Percentiles rank a stretch among this genome's conserved stretches.
phyloP scores from a whole-genome alignment of 768 basidiomycete species.

The Mrakia hoshinonis region DNA sequence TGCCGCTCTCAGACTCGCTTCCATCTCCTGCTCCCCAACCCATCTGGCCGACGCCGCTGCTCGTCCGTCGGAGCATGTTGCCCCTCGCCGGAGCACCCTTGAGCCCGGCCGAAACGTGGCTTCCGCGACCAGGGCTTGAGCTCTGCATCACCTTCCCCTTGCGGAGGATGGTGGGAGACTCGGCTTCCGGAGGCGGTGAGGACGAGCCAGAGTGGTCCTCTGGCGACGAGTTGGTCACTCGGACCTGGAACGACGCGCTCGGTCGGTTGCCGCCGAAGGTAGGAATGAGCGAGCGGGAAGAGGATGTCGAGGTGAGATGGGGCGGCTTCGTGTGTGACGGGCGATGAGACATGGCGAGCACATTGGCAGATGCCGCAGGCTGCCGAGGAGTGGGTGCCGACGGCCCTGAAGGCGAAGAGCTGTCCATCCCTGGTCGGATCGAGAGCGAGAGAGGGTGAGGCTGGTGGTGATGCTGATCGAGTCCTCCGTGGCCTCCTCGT shows the following conservation, averaged over 20 bases:
- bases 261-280: constrained; percentile 2
- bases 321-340: constrained; percentile 23
- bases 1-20: constrained; percentile 19
- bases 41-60: constrained; percentile 24
- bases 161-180: constrained; percentile 24
- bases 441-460: constrained; percentile 28
- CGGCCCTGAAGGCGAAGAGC: constrained; percentile 17
- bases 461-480: not conserved
- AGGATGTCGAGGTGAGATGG: constrained; percentile 21
- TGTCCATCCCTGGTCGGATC: constrained; percentile 7
- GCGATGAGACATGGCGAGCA: constrained; percentile 25
- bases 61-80: constrained; percentile 21
- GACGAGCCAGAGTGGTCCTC: constrained; percentile 23
- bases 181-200: constrained; percentile 22
- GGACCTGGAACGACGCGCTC: constrained; percentile 13
- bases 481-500: not conserved
- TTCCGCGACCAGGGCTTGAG: not conserved
- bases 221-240: constrained; percentile 14
- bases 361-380: constrained; percentile 18
- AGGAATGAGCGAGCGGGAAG: constrained; percentile 20
- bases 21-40: constrained; percentile 16
- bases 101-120: not conserved
- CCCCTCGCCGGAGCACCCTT: not conserved
- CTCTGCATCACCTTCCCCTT: constrained; percentile 10
- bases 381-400: constrained; percentile 11